Percentiles rank a stretch among this genome's conserved stretches.
Evolutionary conservation across 306 rosid genomes (phyloP).

Genomic region (cucumber (Cucumis sativus)): Cucumber_9930_V3 NC_026657.2:15650001-15650500

Average conservation of each 20-base stretch:
- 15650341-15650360: constrained; percentile 54
- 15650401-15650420: constrained; percentile 66
- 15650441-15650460: constrained; percentile 47
- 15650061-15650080: constrained; percentile 40
- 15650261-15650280: background rate
- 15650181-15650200: background rate
- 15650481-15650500: background rate
- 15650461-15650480: constrained; percentile 1
- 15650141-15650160: constrained; percentile 30
- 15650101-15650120: constrained; percentile 94
- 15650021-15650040: background rate
- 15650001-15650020: background rate
- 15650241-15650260: background rate
- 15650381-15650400: constrained; percentile 88
- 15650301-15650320: background rate
- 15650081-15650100: constrained; percentile 86
- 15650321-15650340: constrained; percentile 78
- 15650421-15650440: constrained; percentile 90
- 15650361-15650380: constrained; percentile 75
- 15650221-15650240: background rate
- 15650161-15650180: background rate
- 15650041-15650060: background rate
- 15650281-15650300: background rate
- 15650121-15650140: constrained; percentile 87
- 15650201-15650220: background rate